Evolutionary conservation across 257 asterid species (phyloP).

Genomic region (Ophiorrhiza pumila): DNA sequence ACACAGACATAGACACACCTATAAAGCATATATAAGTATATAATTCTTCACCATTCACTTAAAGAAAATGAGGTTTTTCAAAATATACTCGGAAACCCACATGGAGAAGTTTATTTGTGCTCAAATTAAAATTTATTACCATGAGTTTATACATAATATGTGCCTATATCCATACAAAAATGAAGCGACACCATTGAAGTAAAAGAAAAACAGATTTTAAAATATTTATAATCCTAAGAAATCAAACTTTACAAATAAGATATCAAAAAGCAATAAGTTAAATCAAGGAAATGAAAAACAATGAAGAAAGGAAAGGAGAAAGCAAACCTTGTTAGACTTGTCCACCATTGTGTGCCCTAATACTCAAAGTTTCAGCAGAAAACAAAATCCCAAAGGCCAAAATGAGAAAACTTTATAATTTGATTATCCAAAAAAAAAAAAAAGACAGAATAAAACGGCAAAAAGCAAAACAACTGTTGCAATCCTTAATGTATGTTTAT

Average conservation of each 20-base stretch:
- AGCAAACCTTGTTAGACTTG: conserved; percentile 1
- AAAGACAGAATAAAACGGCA: too few relatives aligned
- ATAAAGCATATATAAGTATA: not conserved
- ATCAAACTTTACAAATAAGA: not conserved
- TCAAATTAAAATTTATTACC: not conserved
- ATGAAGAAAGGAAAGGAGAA: not conserved
- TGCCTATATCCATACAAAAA: not conserved
- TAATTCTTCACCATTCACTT: not conserved
- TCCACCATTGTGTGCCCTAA: not conserved
- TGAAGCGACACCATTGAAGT: not conserved
- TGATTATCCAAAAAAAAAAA: not conserved
- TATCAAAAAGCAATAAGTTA: not conserved
- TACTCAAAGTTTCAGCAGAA: not conserved
- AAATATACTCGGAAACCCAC: not conserved
- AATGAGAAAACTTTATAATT: not conserved
- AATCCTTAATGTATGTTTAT: too few relatives aligned
- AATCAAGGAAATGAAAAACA: not conserved
- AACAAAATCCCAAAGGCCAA: not conserved
- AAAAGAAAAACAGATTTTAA: too few relatives aligned
- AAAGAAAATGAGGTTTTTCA: too few relatives aligned
- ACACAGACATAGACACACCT: not conserved
- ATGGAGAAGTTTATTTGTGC: not conserved
- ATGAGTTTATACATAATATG: too few relatives aligned
- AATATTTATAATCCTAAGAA: not conserved
- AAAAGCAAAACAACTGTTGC: too few relatives aligned